phyloP scores from a whole-genome alignment of 1,284 basidiomycete genomes.

The Cryptococcus sp. region DNA sequence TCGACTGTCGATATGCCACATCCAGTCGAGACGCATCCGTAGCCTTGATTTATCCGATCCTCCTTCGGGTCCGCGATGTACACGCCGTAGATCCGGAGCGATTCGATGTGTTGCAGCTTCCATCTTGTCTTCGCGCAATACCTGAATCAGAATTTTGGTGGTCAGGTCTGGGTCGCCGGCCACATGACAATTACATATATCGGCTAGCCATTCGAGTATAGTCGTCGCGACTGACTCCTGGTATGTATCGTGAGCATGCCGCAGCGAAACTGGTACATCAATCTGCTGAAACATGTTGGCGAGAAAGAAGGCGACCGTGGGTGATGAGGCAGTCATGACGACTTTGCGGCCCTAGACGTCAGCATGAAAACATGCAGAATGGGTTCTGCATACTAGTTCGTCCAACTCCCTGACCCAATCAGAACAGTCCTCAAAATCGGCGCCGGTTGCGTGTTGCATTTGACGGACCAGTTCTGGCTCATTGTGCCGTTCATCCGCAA shows the following conservation, averaged over 20 bases:
- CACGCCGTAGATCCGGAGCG: conserved; percentile 19
- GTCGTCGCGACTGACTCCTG: conserved; percentile 79
- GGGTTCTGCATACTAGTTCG: too few relatives aligned
- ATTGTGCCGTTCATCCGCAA: conserved; percentile 98
- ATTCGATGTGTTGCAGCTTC: conserved; percentile 12
- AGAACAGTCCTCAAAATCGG: background rate
- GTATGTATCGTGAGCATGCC: conserved; percentile 82
- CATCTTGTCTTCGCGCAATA: conserved; percentile 54
- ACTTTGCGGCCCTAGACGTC: conserved; percentile 69
- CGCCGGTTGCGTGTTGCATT: conserved; percentile 62
- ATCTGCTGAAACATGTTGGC: conserved; percentile 79
- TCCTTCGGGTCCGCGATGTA: conserved; percentile 13
- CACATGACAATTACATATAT: conserved; percentile 62
- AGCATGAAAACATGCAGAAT: background rate
- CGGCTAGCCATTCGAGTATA: conserved; percentile 79
- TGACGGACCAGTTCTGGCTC: conserved; percentile 83
- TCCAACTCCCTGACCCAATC: too few relatives aligned
- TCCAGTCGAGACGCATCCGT: conserved; percentile 40
- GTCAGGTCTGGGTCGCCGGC: conserved; percentile 60
- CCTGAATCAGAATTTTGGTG: conserved; percentile 65
- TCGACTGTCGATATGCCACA: conserved; percentile 38
- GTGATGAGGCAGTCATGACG: conserved; percentile 70
- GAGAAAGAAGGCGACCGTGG: conserved; percentile 67
- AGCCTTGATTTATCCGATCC: conserved; percentile 4
- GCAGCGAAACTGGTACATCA: conserved; percentile 86